Evolutionary conservation across 495 filamentous ascomycete species (phyloP).

Genomic region (Podospora pseudoanserina): DNA sequence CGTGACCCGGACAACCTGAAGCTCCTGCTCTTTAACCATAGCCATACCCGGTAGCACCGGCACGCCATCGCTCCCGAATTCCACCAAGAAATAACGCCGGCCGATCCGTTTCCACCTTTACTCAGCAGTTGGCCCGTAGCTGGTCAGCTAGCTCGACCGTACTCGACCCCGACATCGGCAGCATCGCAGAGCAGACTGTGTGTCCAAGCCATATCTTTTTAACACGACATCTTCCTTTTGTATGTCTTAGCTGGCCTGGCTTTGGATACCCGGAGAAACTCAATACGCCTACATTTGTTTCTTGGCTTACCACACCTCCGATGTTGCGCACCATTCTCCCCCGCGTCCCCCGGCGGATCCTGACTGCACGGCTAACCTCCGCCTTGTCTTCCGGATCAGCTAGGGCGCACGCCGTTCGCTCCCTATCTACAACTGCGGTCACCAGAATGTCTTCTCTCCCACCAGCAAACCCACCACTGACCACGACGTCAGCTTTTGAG

Average conservation of each 20-base stretch:
- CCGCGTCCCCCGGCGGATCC: slow-evolving; percentile 27
- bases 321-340: slow-evolving; percentile 32
- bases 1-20: not conserved
- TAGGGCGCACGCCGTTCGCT: slow-evolving; percentile 10
- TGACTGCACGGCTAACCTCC: slow-evolving; percentile 13
- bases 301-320: slow-evolving; percentile 3
- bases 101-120: not conserved
- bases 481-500: slow-evolving; percentile 60
- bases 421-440: slow-evolving; percentile 26
- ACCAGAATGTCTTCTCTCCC: slow-evolving; percentile 29
- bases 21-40: not conserved
- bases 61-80: not conserved
- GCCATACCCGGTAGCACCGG: not conserved
- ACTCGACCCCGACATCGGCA: not conserved
- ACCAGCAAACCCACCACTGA: slow-evolving; percentile 39
- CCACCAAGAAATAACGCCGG: not conserved
- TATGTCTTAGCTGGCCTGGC: not conserved
- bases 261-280: not conserved
- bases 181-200: not conserved
- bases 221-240: not conserved
- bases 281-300: not conserved
- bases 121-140: too few species aligned
- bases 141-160: not conserved
- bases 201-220: not conserved
- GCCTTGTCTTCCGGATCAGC: slow-evolving; percentile 17